These are phyloP conservation scores for Chondrus crispus DNA, from an alignment of 23 red algal species.

Conservation along the genomic window DNA sequence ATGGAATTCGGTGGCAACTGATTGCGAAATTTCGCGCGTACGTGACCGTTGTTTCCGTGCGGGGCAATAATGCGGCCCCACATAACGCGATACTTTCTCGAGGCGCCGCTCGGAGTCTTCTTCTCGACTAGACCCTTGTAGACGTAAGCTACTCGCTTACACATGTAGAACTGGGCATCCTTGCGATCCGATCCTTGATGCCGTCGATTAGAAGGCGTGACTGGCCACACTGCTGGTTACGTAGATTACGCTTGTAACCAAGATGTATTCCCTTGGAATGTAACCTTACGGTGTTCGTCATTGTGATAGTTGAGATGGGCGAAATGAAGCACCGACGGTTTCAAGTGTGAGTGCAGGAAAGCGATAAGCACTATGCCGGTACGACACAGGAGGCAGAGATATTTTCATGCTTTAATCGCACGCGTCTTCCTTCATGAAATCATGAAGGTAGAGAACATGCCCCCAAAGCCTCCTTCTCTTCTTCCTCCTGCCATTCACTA, in stretches of 20 bases:
- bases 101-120: constrained; percentile 48
- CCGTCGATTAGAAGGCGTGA: constrained; percentile 89
- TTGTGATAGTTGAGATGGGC: neutral
- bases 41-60: constrained; percentile 86
- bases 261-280: constrained; percentile 90
- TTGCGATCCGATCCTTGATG: constrained; percentile 78
- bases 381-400: too few species aligned
- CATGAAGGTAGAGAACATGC: too few species aligned
- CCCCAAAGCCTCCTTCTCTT: too few species aligned
- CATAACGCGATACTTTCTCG: constrained; percentile 83
- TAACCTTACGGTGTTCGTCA: constrained; percentile 33
- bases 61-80: constrained; percentile 97
- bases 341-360: too few species aligned
- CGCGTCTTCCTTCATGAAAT: too few species aligned
- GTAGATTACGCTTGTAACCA: constrained; percentile 84
- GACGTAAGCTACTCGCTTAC: constrained; percentile 97
- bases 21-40: constrained; percentile 87
- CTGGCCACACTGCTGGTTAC: constrained; percentile 83
- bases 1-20: constrained; percentile 90
- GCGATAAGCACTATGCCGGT: too few species aligned
- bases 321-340: too few species aligned
- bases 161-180: constrained; percentile 81
- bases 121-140: constrained; percentile 83
- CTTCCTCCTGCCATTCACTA: too few species aligned
- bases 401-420: too few species aligned